Evolutionary conservation across 192 early-diverging fungal species (phyloP), one percentile per base, ranked within the genome.

Genomic region (Fimicolochytrium jonesii): DNA sequence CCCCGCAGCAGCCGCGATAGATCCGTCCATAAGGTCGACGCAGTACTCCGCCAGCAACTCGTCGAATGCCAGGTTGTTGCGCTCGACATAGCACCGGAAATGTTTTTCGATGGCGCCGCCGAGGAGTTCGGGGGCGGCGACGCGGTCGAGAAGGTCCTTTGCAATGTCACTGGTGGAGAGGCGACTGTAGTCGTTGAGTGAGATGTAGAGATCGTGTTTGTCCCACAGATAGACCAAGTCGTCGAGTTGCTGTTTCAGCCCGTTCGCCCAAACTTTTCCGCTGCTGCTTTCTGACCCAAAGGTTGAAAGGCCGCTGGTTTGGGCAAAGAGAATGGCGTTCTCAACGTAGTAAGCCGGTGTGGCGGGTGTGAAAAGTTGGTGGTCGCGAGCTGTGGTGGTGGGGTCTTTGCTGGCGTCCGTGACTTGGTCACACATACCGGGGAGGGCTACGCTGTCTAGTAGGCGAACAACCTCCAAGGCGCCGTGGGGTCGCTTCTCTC

Each of bases 101-200:
- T 88, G 82, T 25, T 70, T 59, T 33, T 67, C 57, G 43, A 87
- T 79, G 0, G 81, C 80, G 3, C 61, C 70, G 9, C 22, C 30
- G 13, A 89, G 64, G 18, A 84, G 72, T 59, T 90, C 86, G 20
- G 82, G 73, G 4, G 86, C 72, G 0, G 74, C 66, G 5, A 80
- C 83, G 6, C 85, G 73, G 52, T 89, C 86, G 25, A 90, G 69
- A 25, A 90, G 56, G 43, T 79, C 74, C 22, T 79, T 64, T 23
- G 86, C 79, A 43, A 79, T 79, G 2, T 56, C 59, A 6, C 31
- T 37, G 32, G 77, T 82, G 5, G 69, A 67, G 25, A 76, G 45
- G 57, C 73, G 60, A 13, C 69, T 73, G 56, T 87, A 86, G 25
- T 81, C 76, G 17, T 73, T 68, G 25, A 88, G 69, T 1, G 67